A percentile compares a stretch with the other conserved stretches of the same genome.
phyloP scores from a whole-genome alignment of 2,329 filamentous ascomycete species.

The Fusarium sp. region DNA sequence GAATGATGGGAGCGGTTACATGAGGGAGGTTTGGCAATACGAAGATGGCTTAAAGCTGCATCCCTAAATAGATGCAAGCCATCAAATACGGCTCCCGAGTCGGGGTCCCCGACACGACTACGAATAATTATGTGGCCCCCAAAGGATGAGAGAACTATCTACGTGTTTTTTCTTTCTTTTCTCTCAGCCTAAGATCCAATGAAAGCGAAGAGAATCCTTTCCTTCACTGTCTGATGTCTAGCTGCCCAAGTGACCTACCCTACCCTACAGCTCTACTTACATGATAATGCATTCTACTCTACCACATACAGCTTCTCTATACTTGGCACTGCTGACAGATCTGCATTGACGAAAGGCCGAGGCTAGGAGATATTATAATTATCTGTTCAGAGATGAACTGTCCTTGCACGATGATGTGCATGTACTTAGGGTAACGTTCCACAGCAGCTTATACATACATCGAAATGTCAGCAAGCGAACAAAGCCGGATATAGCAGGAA shows the following conservation, averaged over 20 bases:
- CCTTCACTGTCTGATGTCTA: not conserved
- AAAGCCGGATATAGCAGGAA: not conserved
- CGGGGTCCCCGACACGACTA: not conserved
- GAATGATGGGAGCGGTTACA: not conserved
- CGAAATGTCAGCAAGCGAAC: not conserved
- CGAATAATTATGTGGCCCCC: not conserved
- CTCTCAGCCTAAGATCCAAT: not conserved
- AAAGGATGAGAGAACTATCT: not conserved
- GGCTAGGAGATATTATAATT: not conserved
- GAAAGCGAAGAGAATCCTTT: not conserved
- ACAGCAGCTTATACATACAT: not conserved
- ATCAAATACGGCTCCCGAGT: not conserved
- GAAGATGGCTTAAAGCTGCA: not conserved
- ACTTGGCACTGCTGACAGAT: not conserved
- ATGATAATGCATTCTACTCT: not conserved
- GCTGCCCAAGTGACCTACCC: not conserved
- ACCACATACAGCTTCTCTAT: not conserved
- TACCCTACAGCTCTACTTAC: not conserved
- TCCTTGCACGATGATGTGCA: slow-evolving; percentile 2
- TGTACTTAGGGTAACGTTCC: slow-evolving; percentile 6
- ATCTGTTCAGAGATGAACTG: not conserved
- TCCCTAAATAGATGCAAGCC: not conserved
- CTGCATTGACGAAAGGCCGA: not conserved
- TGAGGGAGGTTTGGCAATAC: not conserved
- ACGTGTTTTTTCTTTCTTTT: not conserved